Base-by-base conservation (phyloP, 495 filamentous ascomycete genomes). In the Tuber umbilicatum region DNA sequence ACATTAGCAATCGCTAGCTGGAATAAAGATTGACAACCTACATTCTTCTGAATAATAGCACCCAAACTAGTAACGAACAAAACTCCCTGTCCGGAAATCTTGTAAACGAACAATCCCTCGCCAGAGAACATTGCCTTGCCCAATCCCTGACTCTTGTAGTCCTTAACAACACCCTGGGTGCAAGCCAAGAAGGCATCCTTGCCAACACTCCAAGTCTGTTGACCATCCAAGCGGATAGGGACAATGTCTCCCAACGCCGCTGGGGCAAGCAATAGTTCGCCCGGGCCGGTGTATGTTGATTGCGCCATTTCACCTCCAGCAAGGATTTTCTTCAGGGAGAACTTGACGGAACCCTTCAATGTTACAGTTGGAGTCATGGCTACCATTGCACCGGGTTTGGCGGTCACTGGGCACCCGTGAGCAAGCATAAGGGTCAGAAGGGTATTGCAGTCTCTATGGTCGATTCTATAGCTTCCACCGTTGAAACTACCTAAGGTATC, bases 401-500 rank as follows among this genome's bases (percentile, higher is more conserved):
- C 92, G 23, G 86, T 86, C 68, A 99, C 80, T 0, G 95, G 94
- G 81, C 92, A 96, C 6, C 94, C 94, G 80, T 94, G 89, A 4
- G 95, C 94, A 21, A 99, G 83, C 81, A 97, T 94, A 3, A 99
- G 73, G 0, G 96, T 99, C 68, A 97, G 79, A 60, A 98, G 88
- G 0, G 93, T 93, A 82, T 99, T 99, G 64, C 88, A 90, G 80
- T 98, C 94, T 10, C 95, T 87, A 80, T 99, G 95, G 78, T 93
- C 95, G 83, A 99, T 93, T 35, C 96, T 86, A 82, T 94, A 99
- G 76, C 90, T 93, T 14, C 95, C 95, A 17, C 95, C 95, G 84
- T 98, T 97, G 86, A 99, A 98, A 0, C 91, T 97, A 4, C 95
- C 95, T 19, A 94, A 86, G 72, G 95, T 92, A 83, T 98, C 95